Percentiles rank a stretch among this genome's conserved stretches.
These are phyloP conservation scores for Amphibolis antarctica DNA, from an alignment of 106 monocot species.

Conservation along the genomic window DNA sequence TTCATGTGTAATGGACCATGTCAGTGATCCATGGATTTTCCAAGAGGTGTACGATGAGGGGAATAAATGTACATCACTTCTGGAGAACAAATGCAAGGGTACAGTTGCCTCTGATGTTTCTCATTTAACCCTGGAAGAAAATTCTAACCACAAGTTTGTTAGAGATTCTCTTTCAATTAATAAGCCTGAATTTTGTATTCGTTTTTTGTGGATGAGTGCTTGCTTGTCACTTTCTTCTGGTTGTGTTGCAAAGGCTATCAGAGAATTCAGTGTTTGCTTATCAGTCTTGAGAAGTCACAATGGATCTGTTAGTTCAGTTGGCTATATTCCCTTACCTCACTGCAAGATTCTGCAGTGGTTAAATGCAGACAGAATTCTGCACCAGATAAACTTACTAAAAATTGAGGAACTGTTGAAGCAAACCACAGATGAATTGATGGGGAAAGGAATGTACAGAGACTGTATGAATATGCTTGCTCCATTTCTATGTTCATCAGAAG, in stretches of 20 bases:
- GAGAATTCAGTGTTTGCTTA: conserved; percentile 47
- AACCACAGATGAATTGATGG: conserved; percentile 37
- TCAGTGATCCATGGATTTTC: conserved; percentile 1
- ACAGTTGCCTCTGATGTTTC: conserved; percentile 7
- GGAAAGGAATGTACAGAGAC: conserved; percentile 49
- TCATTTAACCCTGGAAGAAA: not conserved
- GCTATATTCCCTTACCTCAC: conserved; percentile 44
- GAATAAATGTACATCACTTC: not conserved
- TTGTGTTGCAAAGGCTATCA: conserved; percentile 47
- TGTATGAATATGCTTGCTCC: conserved; percentile 57
- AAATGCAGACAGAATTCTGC: conserved; percentile 46
- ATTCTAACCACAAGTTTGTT: conserved; percentile 9
- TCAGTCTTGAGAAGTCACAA: conserved; percentile 43
- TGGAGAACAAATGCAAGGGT: conserved; percentile 4
- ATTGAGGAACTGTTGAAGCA: conserved; percentile 38
- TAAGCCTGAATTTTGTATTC: conserved; percentile 49
- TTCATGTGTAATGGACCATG: not conserved
- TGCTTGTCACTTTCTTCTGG: conserved; percentile 54
- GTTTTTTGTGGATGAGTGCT: conserved; percentile 85
- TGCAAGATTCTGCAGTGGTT: conserved; percentile 51
- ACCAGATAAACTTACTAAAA: conserved; percentile 67
- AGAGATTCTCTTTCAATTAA: conserved; percentile 7
- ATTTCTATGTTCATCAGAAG: conserved; percentile 49
- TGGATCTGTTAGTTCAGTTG: conserved; percentile 15
- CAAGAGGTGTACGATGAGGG: conserved; percentile 2